Percentiles rank a stretch among this genome's conserved stretches.
phyloP scores from a whole-genome alignment of 768 basidiomycete species.

The Lactarius deliciosus region DNA sequence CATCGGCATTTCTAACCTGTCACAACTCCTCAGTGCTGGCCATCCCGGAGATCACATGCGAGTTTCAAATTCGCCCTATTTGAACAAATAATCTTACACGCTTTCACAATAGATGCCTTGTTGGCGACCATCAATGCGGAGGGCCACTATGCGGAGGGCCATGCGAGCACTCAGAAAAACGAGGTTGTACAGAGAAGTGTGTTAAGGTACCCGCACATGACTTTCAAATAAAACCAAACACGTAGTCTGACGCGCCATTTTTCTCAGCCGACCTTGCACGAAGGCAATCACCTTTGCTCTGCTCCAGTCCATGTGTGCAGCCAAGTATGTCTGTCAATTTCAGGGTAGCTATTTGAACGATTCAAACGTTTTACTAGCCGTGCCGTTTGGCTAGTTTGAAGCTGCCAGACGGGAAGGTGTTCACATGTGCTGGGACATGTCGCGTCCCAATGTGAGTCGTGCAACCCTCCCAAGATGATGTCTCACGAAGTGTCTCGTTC shows the following conservation, averaged over 20 bases:
- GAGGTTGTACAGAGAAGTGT: slow-evolving; percentile 43
- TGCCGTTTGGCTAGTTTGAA: slow-evolving; percentile 12
- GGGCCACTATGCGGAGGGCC: slow-evolving; percentile 50
- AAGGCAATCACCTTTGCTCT: slow-evolving; percentile 52
- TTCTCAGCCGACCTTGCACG: slow-evolving; percentile 25
- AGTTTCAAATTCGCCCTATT: neutral
- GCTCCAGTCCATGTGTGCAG: slow-evolving; percentile 57
- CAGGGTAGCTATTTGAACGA: neutral
- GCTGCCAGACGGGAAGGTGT: neutral
- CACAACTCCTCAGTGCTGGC: neutral
- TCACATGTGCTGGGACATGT: slow-evolving; percentile 11
- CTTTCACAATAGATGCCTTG: slow-evolving; percentile 43
- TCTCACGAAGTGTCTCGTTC: neutral
- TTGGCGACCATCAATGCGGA: slow-evolving; percentile 49
- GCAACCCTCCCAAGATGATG: neutral
- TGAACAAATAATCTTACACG: neutral
- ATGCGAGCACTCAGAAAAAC: slow-evolving; percentile 46
- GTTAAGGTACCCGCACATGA: slow-evolving; percentile 36
- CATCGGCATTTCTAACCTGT: neutral
- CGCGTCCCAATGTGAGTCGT: slow-evolving; percentile 7
- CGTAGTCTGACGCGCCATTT: neutral
- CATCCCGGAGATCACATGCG: neutral
- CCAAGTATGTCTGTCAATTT: slow-evolving; percentile 37
- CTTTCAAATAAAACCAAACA: slow-evolving; percentile 34
- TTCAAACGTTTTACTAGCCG: neutral